Percentiles rank a stretch among this genome's conserved stretches.
Evolutionary conservation across 768 basidiomycete species (phyloP).

Genomic region (Lactarius akahatsu): DNA sequence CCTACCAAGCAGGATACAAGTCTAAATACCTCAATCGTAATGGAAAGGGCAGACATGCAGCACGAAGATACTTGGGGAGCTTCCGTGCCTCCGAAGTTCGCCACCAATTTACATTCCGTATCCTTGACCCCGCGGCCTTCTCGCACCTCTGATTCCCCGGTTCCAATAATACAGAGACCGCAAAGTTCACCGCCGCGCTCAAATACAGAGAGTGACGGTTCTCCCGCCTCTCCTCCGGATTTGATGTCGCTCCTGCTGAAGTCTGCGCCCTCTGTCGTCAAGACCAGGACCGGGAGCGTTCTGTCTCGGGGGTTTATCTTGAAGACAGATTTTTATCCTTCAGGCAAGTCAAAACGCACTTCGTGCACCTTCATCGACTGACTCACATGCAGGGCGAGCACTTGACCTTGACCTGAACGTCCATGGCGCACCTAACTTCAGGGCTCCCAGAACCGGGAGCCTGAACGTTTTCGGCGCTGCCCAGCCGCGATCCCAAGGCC

Average conservation of each 20-base stretch:
- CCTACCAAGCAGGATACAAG: not conserved
- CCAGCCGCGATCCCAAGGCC: constrained; percentile 89
- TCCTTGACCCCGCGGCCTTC: not conserved
- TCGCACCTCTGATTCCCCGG: not conserved
- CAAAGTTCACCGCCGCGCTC: constrained; percentile 19
- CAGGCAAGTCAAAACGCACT: constrained; percentile 41
- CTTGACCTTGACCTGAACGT: constrained; percentile 88
- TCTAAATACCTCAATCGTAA: not conserved
- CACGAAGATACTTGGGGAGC: not conserved
- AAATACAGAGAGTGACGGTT: constrained; percentile 5
- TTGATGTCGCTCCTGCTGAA: constrained; percentile 61
- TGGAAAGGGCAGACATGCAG: not conserved
- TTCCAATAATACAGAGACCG: constrained; percentile 16
- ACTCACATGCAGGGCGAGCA: constrained; percentile 61
- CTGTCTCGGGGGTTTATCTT: constrained; percentile 87
- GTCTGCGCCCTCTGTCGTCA: constrained; percentile 73
- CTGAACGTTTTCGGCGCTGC: constrained; percentile 95
- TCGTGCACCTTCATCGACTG: not conserved
- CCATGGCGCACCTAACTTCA: constrained; percentile 94
- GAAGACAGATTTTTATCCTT: constrained; percentile 90
- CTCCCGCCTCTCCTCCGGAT: constrained; percentile 45
- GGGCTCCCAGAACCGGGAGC: constrained; percentile 72
- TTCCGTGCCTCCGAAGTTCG: not conserved
- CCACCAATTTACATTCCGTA: constrained; percentile 1
- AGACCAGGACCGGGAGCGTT: constrained; percentile 80